Conservation (phyloP, 1,284 basidiomycete genomes). For the Cryptococcus sp. region DNA sequence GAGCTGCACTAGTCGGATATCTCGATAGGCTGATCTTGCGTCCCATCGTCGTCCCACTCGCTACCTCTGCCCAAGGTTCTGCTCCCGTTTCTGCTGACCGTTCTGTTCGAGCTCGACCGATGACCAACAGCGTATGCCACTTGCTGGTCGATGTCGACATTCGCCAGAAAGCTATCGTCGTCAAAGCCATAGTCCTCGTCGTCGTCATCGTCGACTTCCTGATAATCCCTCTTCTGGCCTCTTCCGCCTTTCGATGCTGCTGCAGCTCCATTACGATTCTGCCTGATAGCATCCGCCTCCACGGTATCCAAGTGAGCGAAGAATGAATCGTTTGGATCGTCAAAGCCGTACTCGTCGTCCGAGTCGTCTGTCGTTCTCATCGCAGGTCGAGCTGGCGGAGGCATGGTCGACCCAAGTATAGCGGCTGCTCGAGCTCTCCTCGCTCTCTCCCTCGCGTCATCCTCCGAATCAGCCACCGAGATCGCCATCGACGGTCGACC, state of each 20-base stretch:
- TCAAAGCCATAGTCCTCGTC: constrained; percentile 5
- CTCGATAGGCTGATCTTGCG: no score
- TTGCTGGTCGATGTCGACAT: neutral
- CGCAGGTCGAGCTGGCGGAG: no score
- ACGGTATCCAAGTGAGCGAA: constrained; percentile 15
- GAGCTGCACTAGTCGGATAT: neutral
- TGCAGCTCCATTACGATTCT: neutral
- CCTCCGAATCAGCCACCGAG: neutral
- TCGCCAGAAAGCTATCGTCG: constrained; percentile 8
- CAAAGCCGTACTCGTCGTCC: constrained; percentile 8
- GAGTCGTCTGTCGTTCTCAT: neutral
- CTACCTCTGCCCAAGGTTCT: neutral
- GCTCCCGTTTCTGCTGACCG: neutral
- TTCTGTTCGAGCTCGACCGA: neutral
- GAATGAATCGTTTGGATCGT: constrained; percentile 15
- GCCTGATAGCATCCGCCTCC: neutral
- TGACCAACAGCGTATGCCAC: no score
- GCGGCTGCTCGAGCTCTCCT: constrained; percentile 12
- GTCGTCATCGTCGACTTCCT: neutral
- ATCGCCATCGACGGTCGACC: neutral
- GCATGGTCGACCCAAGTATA: neutral
- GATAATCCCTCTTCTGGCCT: neutral
- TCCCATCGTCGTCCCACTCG: neutral
- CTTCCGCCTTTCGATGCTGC: neutral
- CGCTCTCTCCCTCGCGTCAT: constrained; percentile 4